A percentile compares a stretch with the other conserved stretches of the same genome.
These are phyloP conservation scores for Backusella australiensis DNA, from an alignment of 192 early-diverging fungal genomes.

Conservation along the genomic window DNA sequence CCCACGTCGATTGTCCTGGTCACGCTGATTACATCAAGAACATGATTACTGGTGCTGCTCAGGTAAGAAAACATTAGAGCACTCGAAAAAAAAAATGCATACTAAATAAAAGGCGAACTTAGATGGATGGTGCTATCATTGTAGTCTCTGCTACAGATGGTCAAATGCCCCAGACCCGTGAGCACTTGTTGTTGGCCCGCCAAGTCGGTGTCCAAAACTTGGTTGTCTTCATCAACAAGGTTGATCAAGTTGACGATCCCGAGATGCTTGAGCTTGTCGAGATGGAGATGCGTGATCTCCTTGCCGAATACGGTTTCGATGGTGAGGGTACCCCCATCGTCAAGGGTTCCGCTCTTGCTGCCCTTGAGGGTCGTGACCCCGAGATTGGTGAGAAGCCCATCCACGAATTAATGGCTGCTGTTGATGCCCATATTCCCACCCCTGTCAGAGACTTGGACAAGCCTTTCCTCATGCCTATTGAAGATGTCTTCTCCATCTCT, in stretches of 20 bases:
- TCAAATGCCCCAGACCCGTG: slow-evolving; percentile 98
- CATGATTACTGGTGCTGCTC: slow-evolving; percentile 98
- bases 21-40: slow-evolving; percentile 99
- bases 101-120: not conserved
- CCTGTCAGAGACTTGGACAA: slow-evolving; percentile 94
- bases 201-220: slow-evolving; percentile 93
- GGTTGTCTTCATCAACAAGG: slow-evolving; percentile 99
- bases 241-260: slow-evolving; percentile 92
- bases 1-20: slow-evolving; percentile 97
- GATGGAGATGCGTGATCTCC: slow-evolving; percentile 98
- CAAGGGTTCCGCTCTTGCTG: slow-evolving; percentile 92
- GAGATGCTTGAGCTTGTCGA: slow-evolving; percentile 99
- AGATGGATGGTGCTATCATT: slow-evolving; percentile 98
- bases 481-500: slow-evolving; percentile 98
- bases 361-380: slow-evolving; percentile 86
- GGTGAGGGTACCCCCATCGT: slow-evolving; percentile 91
- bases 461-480: slow-evolving; percentile 99
- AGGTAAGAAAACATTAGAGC: slow-evolving; percentile 43
- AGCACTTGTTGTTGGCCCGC: slow-evolving; percentile 94
- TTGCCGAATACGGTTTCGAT: slow-evolving; percentile 88
- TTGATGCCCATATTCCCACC: slow-evolving; percentile 90
- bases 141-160: slow-evolving; percentile 98
- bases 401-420: slow-evolving; percentile 88
- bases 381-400: slow-evolving; percentile 91
- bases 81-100: too few species aligned